Evolutionary conservation across 352 stramenopile species (phyloP), one percentile per base, ranked within the genome.

Genomic region (Pythium aphanidermatum): DNA sequence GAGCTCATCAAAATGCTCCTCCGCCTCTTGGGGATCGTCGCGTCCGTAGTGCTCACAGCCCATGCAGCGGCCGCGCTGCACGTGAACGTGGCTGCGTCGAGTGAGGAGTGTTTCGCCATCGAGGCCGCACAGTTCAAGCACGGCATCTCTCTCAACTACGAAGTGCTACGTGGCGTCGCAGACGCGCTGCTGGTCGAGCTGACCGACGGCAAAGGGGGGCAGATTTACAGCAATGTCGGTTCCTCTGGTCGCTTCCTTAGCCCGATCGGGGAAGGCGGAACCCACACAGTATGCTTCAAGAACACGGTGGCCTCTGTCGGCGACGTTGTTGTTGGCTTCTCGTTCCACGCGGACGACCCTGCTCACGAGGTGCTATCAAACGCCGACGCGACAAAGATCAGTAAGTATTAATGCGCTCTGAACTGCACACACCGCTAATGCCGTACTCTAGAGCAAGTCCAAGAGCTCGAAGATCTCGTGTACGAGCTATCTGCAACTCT

Each of bases 141-240:
- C 51, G 82, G 82, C 33, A 78, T 94, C 39, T 94, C 82, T 29
- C 74, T 94, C 50, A 94, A 92, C 56, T 92, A 92, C 57, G 75
- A 94, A 37, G 75, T 75, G 30, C 51, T 94, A 6, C 65, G 66
- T 20, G 82, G 82, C 40, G 69, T 85, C 51, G 74, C 79, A 13
- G 80, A 90, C 33, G 59, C 65, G n/a, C 62, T 94, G 23, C 64
- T 81, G 36, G 69, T 68, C 14, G 66, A 86, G 54, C 58, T 94
- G 24, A 74, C 59, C 27, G 76, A 87, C 50, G 73, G 69, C 51
- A 70, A 75, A 40, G 56, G 77, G 30, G 50, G 67, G 29, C 49
- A 74, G 7, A 52, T 92, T 33, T 94, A 86, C 52, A 46, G 52
- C 4, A 70, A 70, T 39, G 68, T 55, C 24, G 82, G 75, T 3